These are phyloP conservation scores for Dryas drummondii DNA, from an alignment of 306 rosid species.

Conservation along the genomic window DNA sequence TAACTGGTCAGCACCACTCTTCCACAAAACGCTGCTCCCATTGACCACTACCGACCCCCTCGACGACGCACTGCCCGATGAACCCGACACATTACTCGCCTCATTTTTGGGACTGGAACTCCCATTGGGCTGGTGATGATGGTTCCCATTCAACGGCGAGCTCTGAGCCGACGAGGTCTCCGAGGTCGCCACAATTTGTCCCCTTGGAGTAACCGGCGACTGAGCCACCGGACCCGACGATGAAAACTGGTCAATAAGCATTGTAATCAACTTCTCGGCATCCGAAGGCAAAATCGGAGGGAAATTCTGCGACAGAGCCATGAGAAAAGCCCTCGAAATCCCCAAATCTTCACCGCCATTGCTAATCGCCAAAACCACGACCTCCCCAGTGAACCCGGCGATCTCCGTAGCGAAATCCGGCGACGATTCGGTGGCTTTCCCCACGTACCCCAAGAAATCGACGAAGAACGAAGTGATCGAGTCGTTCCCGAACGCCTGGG, in stretches of 20 bases:
- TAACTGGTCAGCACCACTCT: constrained; percentile 67
- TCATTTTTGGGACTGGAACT: constrained; percentile 63
- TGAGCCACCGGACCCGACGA: constrained; percentile 37
- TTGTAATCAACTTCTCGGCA: constrained; percentile 52
- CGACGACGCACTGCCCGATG: constrained; percentile 63
- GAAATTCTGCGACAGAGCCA: constrained; percentile 62
- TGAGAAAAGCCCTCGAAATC: constrained; percentile 64
- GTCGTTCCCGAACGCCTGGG: constrained; percentile 61
- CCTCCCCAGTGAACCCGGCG: constrained; percentile 56
- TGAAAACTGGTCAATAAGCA: constrained; percentile 61
- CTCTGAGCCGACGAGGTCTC: constrained; percentile 72
- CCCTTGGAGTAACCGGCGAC: constrained; percentile 49
- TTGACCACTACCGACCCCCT: constrained; percentile 52
- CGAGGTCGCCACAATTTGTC: constrained; percentile 34
- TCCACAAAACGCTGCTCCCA: constrained; percentile 66
- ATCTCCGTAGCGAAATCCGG: constrained; percentile 65
- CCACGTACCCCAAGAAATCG: constrained; percentile 57
- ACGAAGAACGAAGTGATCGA: constrained; percentile 57
- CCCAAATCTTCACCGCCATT: constrained; percentile 42
- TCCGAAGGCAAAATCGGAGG: constrained; percentile 62
- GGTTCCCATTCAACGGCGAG: constrained; percentile 66
- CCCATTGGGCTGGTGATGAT: constrained; percentile 33
- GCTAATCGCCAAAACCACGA: constrained; percentile 47
- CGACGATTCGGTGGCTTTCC: constrained; percentile 63
- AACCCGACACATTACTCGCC: constrained; percentile 55